Evolutionary conservation across 805 yeast genomes (phyloP).

Genomic region (Lipomyces yamanashiensis): DNA sequence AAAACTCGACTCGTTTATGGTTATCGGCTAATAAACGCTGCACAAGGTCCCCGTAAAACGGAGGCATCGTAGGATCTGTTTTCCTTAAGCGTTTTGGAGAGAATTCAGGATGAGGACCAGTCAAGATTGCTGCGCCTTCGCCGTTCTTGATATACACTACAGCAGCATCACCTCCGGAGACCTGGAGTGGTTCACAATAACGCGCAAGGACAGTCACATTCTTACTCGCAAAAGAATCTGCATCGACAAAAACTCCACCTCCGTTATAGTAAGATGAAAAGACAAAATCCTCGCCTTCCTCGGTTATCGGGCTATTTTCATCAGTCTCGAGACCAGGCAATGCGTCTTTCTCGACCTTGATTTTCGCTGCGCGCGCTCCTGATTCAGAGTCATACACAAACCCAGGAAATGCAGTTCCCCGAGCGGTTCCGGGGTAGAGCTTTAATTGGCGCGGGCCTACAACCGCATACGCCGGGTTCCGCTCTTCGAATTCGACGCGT

Average conservation of each 20-base stretch:
- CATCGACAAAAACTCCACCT: slow-evolving; percentile 84
- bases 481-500: slow-evolving; percentile 82
- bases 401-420: slow-evolving; percentile 83
- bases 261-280: slow-evolving; percentile 73
- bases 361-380: slow-evolving; percentile 68
- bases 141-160: slow-evolving; percentile 71
- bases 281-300: slow-evolving; percentile 19
- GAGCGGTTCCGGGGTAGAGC: slow-evolving; percentile 79
- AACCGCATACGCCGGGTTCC: slow-evolving; percentile 69
- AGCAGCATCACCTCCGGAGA: slow-evolving; percentile 64
- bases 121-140: slow-evolving; percentile 71
- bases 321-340: slow-evolving; percentile 22
- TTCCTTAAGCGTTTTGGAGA: slow-evolving; percentile 30
- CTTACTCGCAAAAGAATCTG: slow-evolving; percentile 52
- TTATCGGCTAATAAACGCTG: slow-evolving; percentile 52
- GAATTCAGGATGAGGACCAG: slow-evolving; percentile 92
- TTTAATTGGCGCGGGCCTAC: slow-evolving; percentile 81
- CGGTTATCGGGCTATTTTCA: slow-evolving; percentile 1
- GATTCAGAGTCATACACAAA: slow-evolving; percentile 75
- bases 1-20: slow-evolving; percentile 57
- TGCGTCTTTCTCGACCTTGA: slow-evolving; percentile 42
- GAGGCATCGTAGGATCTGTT: slow-evolving; percentile 24
- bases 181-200: slow-evolving; percentile 62
- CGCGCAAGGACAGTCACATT: slow-evolving; percentile 75
- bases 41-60: slow-evolving; percentile 27